These are phyloP conservation scores for Ormosia semicastrata DNA, from an alignment of 306 rosid species.

Conservation along the genomic window DNA sequence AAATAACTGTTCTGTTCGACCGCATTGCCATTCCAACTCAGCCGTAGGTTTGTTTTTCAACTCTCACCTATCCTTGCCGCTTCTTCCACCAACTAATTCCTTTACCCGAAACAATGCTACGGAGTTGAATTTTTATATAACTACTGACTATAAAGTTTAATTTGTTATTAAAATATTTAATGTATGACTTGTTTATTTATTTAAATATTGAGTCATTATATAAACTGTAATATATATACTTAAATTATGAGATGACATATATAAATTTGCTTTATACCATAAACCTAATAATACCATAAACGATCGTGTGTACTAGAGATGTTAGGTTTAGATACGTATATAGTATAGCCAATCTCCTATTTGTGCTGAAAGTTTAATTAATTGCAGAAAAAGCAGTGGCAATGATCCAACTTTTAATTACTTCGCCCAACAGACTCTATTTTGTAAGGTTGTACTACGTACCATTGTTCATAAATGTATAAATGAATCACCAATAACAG, in stretches of 20 bases:
- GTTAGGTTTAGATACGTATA: background rate
- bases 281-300: background rate
- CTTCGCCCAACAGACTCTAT: background rate
- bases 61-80: background rate
- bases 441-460: background rate
- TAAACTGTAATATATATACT: background rate
- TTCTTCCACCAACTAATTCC: background rate
- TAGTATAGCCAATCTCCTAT: background rate
- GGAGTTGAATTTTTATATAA: no score
- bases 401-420: background rate
- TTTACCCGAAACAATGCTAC: background rate
- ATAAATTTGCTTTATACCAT: background rate
- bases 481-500: background rate
- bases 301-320: background rate
- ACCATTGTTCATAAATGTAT: background rate
- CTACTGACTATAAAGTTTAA: background rate
- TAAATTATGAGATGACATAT: background rate
- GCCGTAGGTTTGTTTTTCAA: constrained; percentile 33
- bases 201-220: background rate
- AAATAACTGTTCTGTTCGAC: constrained; percentile 35
- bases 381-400: background rate
- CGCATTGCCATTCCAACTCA: constrained; percentile 7
- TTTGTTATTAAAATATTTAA: no score
- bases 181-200: background rate
- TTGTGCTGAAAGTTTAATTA: background rate